Evolutionary conservation across 2,329 filamentous ascomycete genomes (phyloP).

Genomic region (Ophiostoma quercus): DNA sequence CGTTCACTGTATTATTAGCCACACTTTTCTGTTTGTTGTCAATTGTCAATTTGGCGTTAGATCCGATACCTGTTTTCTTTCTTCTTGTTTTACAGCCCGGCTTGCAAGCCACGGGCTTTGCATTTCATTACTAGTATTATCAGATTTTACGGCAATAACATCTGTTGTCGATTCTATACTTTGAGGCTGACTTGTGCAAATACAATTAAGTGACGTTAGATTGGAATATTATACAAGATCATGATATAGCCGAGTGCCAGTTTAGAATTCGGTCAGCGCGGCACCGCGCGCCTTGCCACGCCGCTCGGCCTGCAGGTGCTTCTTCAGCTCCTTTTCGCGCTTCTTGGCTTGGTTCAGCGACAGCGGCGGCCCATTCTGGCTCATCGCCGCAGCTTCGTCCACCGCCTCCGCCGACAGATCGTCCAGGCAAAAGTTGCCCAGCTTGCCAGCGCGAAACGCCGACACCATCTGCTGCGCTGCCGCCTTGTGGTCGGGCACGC

Average conservation of each 20-base stretch:
- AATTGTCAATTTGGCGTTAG: not conserved
- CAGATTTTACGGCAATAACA: not conserved
- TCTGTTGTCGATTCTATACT: not conserved
- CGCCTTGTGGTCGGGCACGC: slow-evolving; percentile 62
- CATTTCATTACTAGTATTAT: not conserved
- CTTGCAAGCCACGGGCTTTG: slow-evolving; percentile 35
- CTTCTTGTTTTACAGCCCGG: slow-evolving; percentile 5
- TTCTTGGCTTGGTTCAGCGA: slow-evolving; percentile 67
- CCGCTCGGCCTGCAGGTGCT: not conserved
- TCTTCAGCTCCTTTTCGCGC: slow-evolving; percentile 51
- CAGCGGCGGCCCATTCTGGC: slow-evolving; percentile 42
- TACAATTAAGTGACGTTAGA: not conserved
- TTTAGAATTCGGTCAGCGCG: not conserved
- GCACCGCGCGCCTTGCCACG: not conserved
- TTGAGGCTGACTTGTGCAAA: not conserved
- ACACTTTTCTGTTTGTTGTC: not conserved
- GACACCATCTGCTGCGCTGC: slow-evolving; percentile 77
- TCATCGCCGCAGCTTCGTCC: slow-evolving; percentile 42
- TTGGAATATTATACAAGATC: not conserved
- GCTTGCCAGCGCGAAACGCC: slow-evolving; percentile 69
- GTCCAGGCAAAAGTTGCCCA: slow-evolving; percentile 77
- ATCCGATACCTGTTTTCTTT: slow-evolving; percentile 5
- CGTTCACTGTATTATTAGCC: slow-evolving; percentile 3
- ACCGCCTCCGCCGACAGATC: slow-evolving; percentile 60
- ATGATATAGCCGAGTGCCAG: not conserved